phyloP scores from a whole-genome alignment of 345 rosid genomes.

The Laguncularia racemosa region DNA sequence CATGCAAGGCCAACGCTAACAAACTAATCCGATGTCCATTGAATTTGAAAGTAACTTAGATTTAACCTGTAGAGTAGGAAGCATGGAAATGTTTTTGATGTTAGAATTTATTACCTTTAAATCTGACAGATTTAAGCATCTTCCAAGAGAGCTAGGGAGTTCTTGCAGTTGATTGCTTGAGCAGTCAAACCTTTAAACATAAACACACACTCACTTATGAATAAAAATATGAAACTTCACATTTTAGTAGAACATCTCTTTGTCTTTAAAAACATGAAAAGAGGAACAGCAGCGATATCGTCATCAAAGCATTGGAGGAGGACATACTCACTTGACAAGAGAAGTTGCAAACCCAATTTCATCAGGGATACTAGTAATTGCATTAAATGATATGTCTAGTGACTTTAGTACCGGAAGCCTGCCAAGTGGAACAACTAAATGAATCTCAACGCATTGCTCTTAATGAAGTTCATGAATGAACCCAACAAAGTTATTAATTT shows the following conservation, averaged over 20 bases:
- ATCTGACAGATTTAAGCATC: constrained; percentile 66
- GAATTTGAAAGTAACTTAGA: background rate
- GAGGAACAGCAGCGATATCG: background rate
- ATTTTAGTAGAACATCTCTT: background rate
- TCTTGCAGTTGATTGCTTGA: constrained; percentile 69
- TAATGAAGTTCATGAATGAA: background rate
- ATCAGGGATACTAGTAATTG: constrained; percentile 54
- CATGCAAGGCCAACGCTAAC: too few relatives aligned
- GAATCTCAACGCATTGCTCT: background rate
- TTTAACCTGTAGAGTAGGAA: background rate
- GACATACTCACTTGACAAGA: constrained; percentile 70
- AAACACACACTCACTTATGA: too few relatives aligned
- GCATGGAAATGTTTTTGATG: background rate
- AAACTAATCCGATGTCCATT: too few relatives aligned
- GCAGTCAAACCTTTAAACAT: constrained; percentile 68
- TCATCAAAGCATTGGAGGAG: constrained; percentile 1
- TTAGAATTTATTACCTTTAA: constrained; percentile 53
- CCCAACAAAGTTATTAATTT: too few relatives aligned
- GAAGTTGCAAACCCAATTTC: constrained; percentile 73
- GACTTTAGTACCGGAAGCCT: constrained; percentile 83
- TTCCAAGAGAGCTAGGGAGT: constrained; percentile 70
- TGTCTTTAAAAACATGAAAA: background rate
- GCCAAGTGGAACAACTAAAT: constrained; percentile 7
- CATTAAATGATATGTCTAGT: constrained; percentile 73
- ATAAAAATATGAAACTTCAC: background rate